A percentile compares a stretch with the other conserved stretches of the same genome.
These are phyloP conservation scores for Penicillium crystallinum DNA, from an alignment of 495 filamentous ascomycete genomes.

Conservation along the genomic window DNA sequence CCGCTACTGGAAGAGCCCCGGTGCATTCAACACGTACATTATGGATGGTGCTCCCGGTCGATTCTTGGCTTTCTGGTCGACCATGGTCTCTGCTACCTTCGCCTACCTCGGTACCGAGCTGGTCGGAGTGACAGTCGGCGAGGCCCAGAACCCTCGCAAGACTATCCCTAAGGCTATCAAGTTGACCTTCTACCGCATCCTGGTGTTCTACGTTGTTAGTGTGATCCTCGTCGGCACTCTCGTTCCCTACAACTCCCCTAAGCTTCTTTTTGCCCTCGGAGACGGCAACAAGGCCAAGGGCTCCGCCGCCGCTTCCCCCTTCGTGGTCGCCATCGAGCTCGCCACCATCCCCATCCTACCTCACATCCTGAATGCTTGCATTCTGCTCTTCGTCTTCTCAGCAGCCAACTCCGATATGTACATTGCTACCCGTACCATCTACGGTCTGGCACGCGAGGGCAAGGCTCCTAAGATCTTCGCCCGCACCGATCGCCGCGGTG, in stretches of 20 bases:
- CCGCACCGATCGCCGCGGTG: constrained; percentile 66
- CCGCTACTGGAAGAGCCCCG: constrained; percentile 72
- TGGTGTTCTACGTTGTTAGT: constrained; percentile 67
- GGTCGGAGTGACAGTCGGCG: constrained; percentile 64
- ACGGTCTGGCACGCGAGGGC: constrained; percentile 68
- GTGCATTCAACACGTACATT: constrained; percentile 44
- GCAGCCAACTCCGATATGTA: constrained; percentile 71
- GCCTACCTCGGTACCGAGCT: constrained; percentile 80
- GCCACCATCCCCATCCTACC: constrained; percentile 50
- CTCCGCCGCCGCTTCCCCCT: constrained; percentile 54
- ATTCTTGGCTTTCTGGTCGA: constrained; percentile 75
- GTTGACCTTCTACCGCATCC: constrained; percentile 78
- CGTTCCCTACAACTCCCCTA: constrained; percentile 49
- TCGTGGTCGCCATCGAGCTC: constrained; percentile 55
- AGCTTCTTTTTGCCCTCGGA: constrained; percentile 50
- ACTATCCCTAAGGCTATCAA: constrained; percentile 74
- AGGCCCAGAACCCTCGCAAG: constrained; percentile 70
- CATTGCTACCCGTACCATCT: constrained; percentile 78
- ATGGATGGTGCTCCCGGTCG: constrained; percentile 42
- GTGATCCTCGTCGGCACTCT: constrained; percentile 51
- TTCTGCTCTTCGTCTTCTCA: constrained; percentile 74
- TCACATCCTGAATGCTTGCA: constrained; percentile 58
- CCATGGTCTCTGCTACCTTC: constrained; percentile 73
- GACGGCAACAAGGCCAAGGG: constrained; percentile 20
- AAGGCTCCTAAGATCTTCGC: constrained; percentile 70